These are phyloP conservation scores for Botryococcus braunii DNA, from an alignment of 163 green algal species.

Conservation along the genomic window DNA sequence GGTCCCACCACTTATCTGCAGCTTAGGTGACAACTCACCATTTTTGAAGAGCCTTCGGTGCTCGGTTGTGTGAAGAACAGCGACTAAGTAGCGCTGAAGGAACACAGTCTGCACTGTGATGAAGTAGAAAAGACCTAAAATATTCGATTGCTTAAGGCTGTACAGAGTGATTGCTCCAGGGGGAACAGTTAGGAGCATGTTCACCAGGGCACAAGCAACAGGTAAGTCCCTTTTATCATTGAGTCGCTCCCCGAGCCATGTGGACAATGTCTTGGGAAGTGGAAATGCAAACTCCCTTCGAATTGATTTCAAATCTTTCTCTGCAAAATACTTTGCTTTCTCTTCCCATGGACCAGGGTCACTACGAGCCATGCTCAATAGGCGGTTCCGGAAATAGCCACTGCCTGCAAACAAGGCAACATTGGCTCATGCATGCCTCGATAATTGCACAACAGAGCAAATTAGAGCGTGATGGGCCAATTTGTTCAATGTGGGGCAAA, in stretches of 20 bases:
- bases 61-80: slow-evolving; percentile 70
- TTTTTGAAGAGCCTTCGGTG: slow-evolving; percentile 58
- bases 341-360: no score
- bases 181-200: neutral
- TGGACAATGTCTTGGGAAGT: neutral
- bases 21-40: slow-evolving; percentile 13
- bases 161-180: slow-evolving; percentile 1
- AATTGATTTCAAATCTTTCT: neutral
- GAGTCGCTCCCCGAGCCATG: neutral
- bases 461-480: no score
- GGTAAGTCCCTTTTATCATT: slow-evolving; percentile 7
- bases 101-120: slow-evolving; percentile 55
- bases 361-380: no score
- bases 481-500: no score
- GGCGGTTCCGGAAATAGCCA: no score
- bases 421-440: no score
- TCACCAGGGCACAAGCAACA: slow-evolving; percentile 1
- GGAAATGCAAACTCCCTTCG: neutral
- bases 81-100: slow-evolving; percentile 75
- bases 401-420: no score
- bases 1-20: neutral
- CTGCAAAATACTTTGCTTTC: no score
- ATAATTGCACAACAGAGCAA: no score
- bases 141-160: neutral
- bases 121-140: neutral